Evolutionary conservation across 2,329 filamentous ascomycete genomes (phyloP).

Genomic region (Incumbomyces delicatus): DNA sequence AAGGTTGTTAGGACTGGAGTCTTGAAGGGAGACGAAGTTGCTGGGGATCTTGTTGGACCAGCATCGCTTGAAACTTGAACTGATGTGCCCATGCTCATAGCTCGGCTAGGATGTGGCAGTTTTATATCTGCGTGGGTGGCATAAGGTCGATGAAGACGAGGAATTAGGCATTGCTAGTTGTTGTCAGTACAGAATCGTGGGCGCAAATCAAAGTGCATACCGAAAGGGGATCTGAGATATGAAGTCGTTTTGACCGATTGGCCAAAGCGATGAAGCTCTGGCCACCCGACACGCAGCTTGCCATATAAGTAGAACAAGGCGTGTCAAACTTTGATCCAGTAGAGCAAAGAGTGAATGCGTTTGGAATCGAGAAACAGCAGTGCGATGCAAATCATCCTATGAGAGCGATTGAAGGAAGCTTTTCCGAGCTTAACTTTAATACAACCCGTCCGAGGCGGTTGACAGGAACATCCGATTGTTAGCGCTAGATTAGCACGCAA

Average conservation of each 20-base stretch:
- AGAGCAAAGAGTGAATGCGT: too few species aligned
- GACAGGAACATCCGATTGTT: too few species aligned
- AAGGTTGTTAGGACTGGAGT: constrained; percentile 70
- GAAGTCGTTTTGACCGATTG: constrained; percentile 14
- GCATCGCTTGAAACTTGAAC: constrained; percentile 20
- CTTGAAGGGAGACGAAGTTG: constrained; percentile 23
- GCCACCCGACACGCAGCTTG: constrained; percentile 11
- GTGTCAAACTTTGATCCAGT: too few species aligned
- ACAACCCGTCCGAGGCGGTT: too few species aligned
- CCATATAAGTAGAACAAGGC: constrained; percentile 9
- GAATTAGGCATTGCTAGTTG: constrained; percentile 37
- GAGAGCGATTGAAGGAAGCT: too few species aligned
- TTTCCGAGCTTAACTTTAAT: too few species aligned
- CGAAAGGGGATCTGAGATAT: constrained; percentile 29
- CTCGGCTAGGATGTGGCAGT: constrained; percentile 16
- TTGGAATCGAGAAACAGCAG: too few species aligned
- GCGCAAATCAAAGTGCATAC: constrained; percentile 20
- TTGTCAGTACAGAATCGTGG: constrained; percentile 10
- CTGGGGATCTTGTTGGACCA: constrained; percentile 10
- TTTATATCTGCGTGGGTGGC: constrained; percentile 35
- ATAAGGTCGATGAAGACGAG: constrained; percentile 36
- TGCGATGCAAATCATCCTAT: too few species aligned
- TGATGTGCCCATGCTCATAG: constrained; percentile 17
- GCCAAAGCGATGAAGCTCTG: constrained; percentile 16
- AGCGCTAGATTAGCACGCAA: too few species aligned